Evolutionary conservation across 1,139 yeast species (phyloP), one percentile per base, ranked within the genome.

Genomic region (Geotrichum cucujoidarum): DNA sequence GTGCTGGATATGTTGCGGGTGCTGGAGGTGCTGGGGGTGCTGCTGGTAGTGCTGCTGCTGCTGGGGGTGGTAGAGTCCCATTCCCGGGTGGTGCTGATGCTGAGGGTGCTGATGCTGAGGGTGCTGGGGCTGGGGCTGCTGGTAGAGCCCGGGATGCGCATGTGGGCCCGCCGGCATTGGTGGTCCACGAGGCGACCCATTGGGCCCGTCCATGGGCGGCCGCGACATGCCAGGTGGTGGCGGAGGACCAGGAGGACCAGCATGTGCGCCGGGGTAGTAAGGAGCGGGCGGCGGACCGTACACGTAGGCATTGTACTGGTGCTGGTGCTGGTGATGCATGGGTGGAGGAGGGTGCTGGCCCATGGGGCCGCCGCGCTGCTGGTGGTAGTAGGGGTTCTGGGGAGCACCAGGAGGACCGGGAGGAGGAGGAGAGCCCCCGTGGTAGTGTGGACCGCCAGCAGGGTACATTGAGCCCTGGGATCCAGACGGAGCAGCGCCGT

Each of bases 151-250:
- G 8, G 17, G 45, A n/a, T 22, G 22, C 18, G 5, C 14, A 20
- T 13, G 38, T 35, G 38, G 38, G 38, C 38, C 38, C 10, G n/a
- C 24, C 27, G 24, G 25, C 38, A 35, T 35, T 35, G 38, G 38
- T 35, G 38, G 38, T 25, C 24, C 38, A 4, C 27, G 16, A 6
- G n/a, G 38, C 10, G 5, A n/a, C 17, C 38, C 38, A 35, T 24
- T 24, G 8, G n/a, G n/a, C n/a, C n/a, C 27, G 27, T 24, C 27
- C 27, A 24, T 24, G 5, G 18, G 36, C 17, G 36, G 36, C 10
- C 36, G 22, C 22, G 18, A n/a, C n/a, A n/a, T n/a, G n/a, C n/a
- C n/a, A n/a, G 36, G 36, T 17, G 18, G 34, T n/a, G 34, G 18
- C 4, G 34, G 36, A 3, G 30, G n/a, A 3, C n/a, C 6, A 27